phyloP scores from a whole-genome alignment of 2,329 filamentous ascomycete genomes.

The Daldinia eschscholtzii region DNA sequence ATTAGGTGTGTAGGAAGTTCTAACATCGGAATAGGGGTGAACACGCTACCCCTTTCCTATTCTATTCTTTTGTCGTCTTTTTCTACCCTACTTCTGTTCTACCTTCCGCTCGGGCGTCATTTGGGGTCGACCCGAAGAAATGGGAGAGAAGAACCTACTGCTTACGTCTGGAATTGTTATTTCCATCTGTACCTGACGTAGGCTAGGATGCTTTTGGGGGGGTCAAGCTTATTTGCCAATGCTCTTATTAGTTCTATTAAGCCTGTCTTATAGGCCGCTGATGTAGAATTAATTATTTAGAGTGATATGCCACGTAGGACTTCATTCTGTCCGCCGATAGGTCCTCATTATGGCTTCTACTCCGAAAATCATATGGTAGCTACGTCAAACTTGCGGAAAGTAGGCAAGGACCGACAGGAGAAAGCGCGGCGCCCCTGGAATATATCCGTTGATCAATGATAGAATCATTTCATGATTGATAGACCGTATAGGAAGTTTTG shows the following conservation, averaged over 20 bases:
- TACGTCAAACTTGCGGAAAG: background rate
- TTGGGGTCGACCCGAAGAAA: no score
- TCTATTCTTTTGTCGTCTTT: background rate
- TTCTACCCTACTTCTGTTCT: background rate
- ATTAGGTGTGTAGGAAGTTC: background rate
- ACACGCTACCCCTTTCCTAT: background rate
- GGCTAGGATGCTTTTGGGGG: background rate
- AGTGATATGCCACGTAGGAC: slow-evolving; percentile 7
- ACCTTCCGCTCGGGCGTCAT: background rate
- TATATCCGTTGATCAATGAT: background rate
- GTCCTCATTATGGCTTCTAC: background rate
- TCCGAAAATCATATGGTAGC: slow-evolving; percentile 1
- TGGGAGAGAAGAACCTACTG: background rate
- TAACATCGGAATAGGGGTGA: background rate
- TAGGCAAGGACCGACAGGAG: background rate
- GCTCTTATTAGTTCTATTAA: slow-evolving; percentile 5
- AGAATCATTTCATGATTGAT: background rate
- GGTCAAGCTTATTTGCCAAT: background rate
- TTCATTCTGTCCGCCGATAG: background rate
- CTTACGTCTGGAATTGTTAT: background rate
- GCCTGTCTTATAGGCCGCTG: background rate
- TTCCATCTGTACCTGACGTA: background rate
- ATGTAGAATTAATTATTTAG: background rate
- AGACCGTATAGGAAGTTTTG: background rate
- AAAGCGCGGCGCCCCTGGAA: background rate